Base-by-base conservation (phyloP, 2,329 filamentous ascomycete genomes). In the Diplodia scrobiculata region DNA sequence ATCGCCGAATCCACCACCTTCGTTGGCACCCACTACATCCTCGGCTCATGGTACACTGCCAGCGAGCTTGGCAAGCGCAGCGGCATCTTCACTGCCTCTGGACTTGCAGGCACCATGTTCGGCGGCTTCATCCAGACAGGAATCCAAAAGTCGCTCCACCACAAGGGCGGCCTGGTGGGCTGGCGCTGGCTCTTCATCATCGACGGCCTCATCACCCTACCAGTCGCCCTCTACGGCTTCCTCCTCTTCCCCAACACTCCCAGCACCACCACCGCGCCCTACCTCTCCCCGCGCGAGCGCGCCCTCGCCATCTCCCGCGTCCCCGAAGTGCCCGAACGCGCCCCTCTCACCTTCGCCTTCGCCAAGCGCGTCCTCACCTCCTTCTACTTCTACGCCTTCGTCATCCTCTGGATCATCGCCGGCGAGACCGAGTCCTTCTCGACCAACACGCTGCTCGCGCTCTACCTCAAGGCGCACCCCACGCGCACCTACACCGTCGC, bases 361-460 rank as follows among this genome's bases (percentile, higher is more conserved):
- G 69, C 82, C 27, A 85, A 82, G 68, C 82, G 81, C 52, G 82
- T 88, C 17, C 79, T 89, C 10, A 77, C 79, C 0, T 87, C 84
- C 0, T 87, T 84, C 83, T 84, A 87, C 71, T 89, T 84, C 82
- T 89, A 86, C 79, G 87, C 86, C 0, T 90, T 90, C 70, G 83
- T 86, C 1, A 72, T 85, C 4, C 83, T 90, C 0, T 90, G 88
- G 87, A 84, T 89, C 69, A 86, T 91, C 48, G 88, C 88, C 0
- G 87, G 88, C 34, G 87, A 91, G 72, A 88, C 87, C 0, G 89
- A 92, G 73, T 89, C 87, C 0, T 91, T 91, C 74, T 86, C 84
- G 63, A 82, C 84, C 21, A 91, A 91, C 74, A 79, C 85, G 0
- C 79, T 91, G 1, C 71, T 85, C 0, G 77, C 80, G 0, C 69